phyloP scores from a whole-genome alignment of 208 protist species.

The Acanthamoeba divionensis region DNA sequence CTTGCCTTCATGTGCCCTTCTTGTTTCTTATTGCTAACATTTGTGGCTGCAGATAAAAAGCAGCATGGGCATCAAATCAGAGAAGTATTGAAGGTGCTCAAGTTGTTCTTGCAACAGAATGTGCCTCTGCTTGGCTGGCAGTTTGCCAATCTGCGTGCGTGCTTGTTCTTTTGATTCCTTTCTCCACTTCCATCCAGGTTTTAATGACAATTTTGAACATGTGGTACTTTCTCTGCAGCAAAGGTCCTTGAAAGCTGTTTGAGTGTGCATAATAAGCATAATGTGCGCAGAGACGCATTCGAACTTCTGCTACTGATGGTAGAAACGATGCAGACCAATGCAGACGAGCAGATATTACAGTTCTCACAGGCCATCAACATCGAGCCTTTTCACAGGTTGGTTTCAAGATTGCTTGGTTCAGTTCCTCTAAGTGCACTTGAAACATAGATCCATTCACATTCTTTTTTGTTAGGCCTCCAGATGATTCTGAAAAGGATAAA shows the following conservation, averaged over 20 bases:
- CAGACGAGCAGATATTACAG: no score
- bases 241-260: slow-evolving; percentile 16
- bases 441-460: no score
- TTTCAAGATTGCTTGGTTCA: no score
- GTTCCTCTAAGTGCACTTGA: no score
- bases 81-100: not conserved
- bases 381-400: no score
- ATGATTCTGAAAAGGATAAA: no score
- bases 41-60: not conserved
- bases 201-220: not conserved
- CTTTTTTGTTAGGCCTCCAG: no score
- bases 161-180: not conserved
- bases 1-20: not conserved
- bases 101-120: not conserved
- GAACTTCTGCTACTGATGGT: not conserved
- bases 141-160: slow-evolving; percentile 12
- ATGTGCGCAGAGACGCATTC: slow-evolving; percentile 10
- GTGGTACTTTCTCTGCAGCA: not conserved
- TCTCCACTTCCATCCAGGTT: not conserved
- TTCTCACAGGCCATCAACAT: no score
- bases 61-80: not conserved
- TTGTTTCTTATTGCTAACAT: not conserved
- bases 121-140: not conserved
- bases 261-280: slow-evolving; percentile 6
- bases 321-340: no score